Base-by-base conservation (phyloP, 2,329 filamentous ascomycete genomes). In the Cladophialophora psammophila region DNA sequence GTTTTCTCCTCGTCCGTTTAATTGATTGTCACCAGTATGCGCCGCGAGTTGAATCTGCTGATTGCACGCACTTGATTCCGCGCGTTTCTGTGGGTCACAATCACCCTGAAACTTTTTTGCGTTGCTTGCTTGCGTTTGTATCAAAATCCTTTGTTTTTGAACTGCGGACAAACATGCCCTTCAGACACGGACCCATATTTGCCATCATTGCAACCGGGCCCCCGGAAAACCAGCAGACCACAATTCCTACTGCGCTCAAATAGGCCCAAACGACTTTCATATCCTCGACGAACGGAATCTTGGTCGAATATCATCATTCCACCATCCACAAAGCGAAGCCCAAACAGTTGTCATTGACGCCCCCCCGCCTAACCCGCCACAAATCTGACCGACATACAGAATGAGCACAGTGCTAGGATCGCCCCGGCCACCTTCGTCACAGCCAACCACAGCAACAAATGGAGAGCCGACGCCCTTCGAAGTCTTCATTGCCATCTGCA, bases 401-500 rank as follows among this genome's bases (percentile, higher is more conserved):
- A 50, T 50, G 45, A 50, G 45, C 45, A 50, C 18, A 26, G 45
- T 50, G 18, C 45, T 31, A 13, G 45, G 45, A 50, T 13, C 45
- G 5, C 45, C 45, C 20, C 45, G 10, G 45, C 45, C 18, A 50
- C 20, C 45, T 31, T 50, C 20, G 13, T 50, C 45, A 9, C 45
- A 50, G 45, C 12, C 45, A 50, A 31, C 9, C 45, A 10, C 18
- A 26, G 6, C 8, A 18, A 3, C 45, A 50, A 50, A 50, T 50
- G 9, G 6, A 50, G 45, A 26, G 45, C 45, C 45, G 10, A 50
- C 18, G 20, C 45, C 45, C 45, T 50, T 63, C 56, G 56, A 69
- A 38, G 35, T 62, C 50, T 35, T 66, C 15, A 55, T 66, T 48
- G 67, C 63, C 40, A 32, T 64, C 34, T 56, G 34, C 35, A 69